Conservation (phyloP, 495 filamentous ascomycete genomes). For the Elaphomyces granulatus region DNA sequence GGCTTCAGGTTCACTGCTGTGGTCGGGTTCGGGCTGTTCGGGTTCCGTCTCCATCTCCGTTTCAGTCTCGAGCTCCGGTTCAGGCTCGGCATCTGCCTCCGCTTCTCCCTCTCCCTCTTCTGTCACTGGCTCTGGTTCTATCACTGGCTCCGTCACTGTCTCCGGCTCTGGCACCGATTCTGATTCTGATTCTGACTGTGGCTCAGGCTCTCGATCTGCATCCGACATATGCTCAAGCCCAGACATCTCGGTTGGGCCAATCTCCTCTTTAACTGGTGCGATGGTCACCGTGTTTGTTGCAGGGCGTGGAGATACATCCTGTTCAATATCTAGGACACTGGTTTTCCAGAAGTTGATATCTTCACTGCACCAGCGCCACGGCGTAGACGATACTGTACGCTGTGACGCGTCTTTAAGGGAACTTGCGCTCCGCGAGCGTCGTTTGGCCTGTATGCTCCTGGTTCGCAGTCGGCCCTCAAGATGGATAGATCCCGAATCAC, state of each 20-base stretch:
- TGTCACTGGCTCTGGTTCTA: too few species aligned
- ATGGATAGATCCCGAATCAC: too few species aligned
- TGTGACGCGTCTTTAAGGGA: conserved; percentile 10
- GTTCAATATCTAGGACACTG: conserved; percentile 9
- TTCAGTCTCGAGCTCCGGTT: too few species aligned
- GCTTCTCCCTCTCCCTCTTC: neutral
- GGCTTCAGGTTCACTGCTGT: conserved; percentile 6
- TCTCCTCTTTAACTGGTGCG: neutral
- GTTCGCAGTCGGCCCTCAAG: conserved; percentile 19
- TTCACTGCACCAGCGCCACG: conserved; percentile 21
- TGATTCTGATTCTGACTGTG: neutral
- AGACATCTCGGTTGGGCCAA: neutral
- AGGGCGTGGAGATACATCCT: neutral
- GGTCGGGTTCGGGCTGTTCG: too few species aligned
- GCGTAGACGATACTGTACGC: conserved; percentile 21
- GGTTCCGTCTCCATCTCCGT: too few species aligned
- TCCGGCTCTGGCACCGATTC: neutral
- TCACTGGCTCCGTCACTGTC: neutral
- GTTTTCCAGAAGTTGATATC: conserved; percentile 19
- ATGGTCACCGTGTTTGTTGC: neutral
- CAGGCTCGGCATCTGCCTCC: neutral
- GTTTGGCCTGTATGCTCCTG: conserved; percentile 19
- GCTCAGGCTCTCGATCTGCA: neutral
- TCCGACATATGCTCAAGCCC: too few species aligned
- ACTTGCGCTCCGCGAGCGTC: conserved; percentile 21